Evolutionary conservation across 1,284 basidiomycete genomes (phyloP).

Genomic region (Gomphus bonarii): DNA sequence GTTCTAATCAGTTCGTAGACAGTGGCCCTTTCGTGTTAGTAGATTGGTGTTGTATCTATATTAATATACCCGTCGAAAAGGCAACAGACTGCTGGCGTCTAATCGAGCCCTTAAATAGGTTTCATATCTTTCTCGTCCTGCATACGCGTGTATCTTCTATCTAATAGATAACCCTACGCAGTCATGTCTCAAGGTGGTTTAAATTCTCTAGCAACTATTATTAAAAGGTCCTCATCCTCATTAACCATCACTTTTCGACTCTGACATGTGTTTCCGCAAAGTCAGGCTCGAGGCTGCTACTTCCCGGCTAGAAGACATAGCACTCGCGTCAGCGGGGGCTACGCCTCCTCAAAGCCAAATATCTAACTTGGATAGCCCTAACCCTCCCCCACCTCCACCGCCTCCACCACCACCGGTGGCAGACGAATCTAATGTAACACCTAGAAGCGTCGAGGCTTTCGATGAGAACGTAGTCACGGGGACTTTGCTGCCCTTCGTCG

Average conservation of each 20-base stretch:
- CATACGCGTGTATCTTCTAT: conserved; percentile 7
- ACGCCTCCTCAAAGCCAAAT: conserved; percentile 17
- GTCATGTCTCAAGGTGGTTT: conserved; percentile 38
- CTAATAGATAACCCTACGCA: neutral
- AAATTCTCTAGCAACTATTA: conserved; percentile 68
- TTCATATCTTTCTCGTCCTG: neutral
- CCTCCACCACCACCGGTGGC: conserved; percentile 29
- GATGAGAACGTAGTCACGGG: conserved; percentile 64
- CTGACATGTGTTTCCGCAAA: conserved; percentile 11
- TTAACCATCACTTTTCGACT: conserved; percentile 1
- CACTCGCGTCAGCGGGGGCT: conserved; percentile 30
- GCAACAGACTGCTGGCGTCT: neutral
- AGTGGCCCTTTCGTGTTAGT: neutral
- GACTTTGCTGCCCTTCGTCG: conserved; percentile 64
- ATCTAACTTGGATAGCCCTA: conserved; percentile 12
- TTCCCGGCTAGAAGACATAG: conserved; percentile 89
- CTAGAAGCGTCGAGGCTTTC: conserved; percentile 53
- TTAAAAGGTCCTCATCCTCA: conserved; percentile 54
- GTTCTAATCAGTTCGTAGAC: conserved; percentile 23
- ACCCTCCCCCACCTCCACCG: conserved; percentile 25
- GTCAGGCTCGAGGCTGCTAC: conserved; percentile 84
- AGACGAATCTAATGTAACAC: conserved; percentile 17
- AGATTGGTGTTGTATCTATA: neutral
- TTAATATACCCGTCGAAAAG: neutral
- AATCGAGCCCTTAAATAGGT: neutral